Base-by-base conservation (phyloP, 1,139 yeast genomes). In the Wickerhamiella infanticola region DNA sequence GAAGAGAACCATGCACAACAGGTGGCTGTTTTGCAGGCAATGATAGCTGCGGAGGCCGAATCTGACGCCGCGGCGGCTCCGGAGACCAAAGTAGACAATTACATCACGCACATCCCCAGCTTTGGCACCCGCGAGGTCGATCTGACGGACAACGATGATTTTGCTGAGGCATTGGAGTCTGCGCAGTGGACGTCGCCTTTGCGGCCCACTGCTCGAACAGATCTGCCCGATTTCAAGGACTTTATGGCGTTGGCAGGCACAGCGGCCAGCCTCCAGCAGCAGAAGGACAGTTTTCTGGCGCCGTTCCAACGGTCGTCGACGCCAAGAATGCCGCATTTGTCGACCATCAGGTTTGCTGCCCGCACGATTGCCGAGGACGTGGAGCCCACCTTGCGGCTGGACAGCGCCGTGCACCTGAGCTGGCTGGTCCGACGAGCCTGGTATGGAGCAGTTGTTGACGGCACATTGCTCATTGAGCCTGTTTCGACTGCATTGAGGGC, bases 401-500 rank as follows among this genome's bases (percentile, higher is more conserved):
- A 79, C 49, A 59, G 63, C 42, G 77, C 85, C 0, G 77, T 80
- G 2, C 79, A 78, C 8, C 61, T 79, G 46, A 70, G 78, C 35
- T 76, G 79, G 77, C 64, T 77, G 45, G 72, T 70, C 38, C 68
- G 74, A 50, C 70, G 79, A 54, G 69, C 76, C 40, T 72, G 84
- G 51, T 69, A 86, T 73, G 64, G 69, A 45, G 73, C 79, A 35
- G 70, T 88, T 52, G 71, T 81, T 39, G 95, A 86, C 45, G 94
- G 94, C 4, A 72, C 81, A 42, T 86, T 84, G 5, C 72, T 78
- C 11, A 79, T 90, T 39, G 95, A 86, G 62, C 97, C 98, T 1
- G 73, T 88, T 11, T 79, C 86, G 47, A 36, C 47, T 3, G 40
- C 48, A 33, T 53, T 52, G 41, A 39, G 40, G 35, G 94, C 94